Percentiles rank a stretch among this genome's conserved stretches.
These are phyloP conservation scores for Trypanosoma melophagium DNA, from an alignment of 208 protist species.

Conservation along the genomic window DNA sequence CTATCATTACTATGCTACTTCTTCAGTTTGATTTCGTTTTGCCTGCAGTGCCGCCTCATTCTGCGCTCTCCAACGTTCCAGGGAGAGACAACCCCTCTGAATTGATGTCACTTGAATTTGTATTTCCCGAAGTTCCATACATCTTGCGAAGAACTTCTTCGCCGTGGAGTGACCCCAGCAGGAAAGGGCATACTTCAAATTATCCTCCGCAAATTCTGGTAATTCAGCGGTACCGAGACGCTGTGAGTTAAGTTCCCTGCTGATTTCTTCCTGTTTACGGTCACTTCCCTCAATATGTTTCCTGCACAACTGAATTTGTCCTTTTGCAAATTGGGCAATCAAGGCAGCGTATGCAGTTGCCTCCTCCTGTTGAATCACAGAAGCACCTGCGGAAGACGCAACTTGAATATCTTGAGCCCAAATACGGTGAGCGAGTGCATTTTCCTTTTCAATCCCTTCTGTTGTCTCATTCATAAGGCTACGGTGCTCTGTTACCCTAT, in stretches of 20 bases:
- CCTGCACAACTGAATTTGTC: conserved; percentile 37
- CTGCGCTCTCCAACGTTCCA: conserved; percentile 54
- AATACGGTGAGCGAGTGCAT: conserved; percentile 23
- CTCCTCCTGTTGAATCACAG: conserved; percentile 52
- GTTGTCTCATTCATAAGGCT: conserved; percentile 38
- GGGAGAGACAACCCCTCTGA: conserved; percentile 32
- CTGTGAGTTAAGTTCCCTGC: conserved; percentile 49
- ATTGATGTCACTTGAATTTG: conserved; percentile 42
- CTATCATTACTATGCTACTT: conserved; percentile 4
- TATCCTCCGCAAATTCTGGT: conserved; percentile 44
- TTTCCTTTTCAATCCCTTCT: conserved; percentile 40
- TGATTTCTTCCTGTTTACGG: conserved; percentile 40
- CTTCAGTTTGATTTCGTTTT: not conserved
- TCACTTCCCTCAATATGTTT: conserved; percentile 31
- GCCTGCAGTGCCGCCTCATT: not conserved
- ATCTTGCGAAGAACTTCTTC: conserved; percentile 74
- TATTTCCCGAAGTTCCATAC: conserved; percentile 69
- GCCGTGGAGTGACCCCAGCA: conserved; percentile 67
- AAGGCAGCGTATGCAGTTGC: conserved; percentile 44
- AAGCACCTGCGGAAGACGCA: conserved; percentile 35
- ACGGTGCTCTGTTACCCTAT: conserved; percentile 36
- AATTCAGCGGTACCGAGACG: conserved; percentile 33
- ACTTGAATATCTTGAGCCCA: conserved; percentile 36
- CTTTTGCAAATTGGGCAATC: conserved; percentile 33
- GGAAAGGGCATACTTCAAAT: conserved; percentile 54